These are phyloP conservation scores for Endocarpon pusillum DNA, from an alignment of 495 filamentous ascomycete species.

Conservation along the genomic window DNA sequence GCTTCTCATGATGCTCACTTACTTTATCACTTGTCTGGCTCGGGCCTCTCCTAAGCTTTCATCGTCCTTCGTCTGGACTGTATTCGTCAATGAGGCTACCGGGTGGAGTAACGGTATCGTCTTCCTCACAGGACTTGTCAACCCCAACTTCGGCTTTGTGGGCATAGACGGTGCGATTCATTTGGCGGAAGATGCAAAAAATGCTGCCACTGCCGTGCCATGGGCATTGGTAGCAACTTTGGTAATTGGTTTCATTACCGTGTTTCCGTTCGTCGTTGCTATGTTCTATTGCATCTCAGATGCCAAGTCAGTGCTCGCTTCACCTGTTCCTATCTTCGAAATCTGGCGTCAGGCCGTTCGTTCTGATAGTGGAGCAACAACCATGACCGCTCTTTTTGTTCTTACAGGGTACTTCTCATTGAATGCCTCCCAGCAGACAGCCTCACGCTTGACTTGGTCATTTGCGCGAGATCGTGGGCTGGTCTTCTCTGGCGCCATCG, in stretches of 20 bases:
- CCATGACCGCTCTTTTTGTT: conserved; percentile 17
- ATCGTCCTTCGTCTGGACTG: conserved; percentile 14
- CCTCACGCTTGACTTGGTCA: conserved; percentile 27
- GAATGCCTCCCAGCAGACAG: conserved; percentile 22
- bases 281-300: conserved; percentile 17
- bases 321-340: conserved; percentile 13
- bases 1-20: conserved; percentile 14
- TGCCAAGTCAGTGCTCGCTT: conserved; percentile 12
- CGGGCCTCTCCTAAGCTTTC: conserved; percentile 8
- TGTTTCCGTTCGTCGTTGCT: conserved; percentile 17
- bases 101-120: conserved; percentile 19
- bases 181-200: conserved; percentile 19
- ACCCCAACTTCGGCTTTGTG: conserved; percentile 18
- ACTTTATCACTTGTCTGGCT: conserved; percentile 16
- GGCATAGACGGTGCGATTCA: conserved; percentile 21
- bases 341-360: conserved; percentile 19
- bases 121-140: conserved; percentile 21
- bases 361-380: conserved; percentile 16
- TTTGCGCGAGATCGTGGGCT: conserved; percentile 25
- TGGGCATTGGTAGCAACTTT: conserved; percentile 17
- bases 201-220: conserved; percentile 17
- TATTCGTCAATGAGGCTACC: conserved; percentile 17
- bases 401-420: conserved; percentile 16
- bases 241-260: conserved; percentile 17
- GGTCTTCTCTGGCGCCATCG: conserved; percentile 12